Base-by-base conservation (phyloP, 108 stramenopile genomes). In the Phaeodactylum tricornutum region DNA sequence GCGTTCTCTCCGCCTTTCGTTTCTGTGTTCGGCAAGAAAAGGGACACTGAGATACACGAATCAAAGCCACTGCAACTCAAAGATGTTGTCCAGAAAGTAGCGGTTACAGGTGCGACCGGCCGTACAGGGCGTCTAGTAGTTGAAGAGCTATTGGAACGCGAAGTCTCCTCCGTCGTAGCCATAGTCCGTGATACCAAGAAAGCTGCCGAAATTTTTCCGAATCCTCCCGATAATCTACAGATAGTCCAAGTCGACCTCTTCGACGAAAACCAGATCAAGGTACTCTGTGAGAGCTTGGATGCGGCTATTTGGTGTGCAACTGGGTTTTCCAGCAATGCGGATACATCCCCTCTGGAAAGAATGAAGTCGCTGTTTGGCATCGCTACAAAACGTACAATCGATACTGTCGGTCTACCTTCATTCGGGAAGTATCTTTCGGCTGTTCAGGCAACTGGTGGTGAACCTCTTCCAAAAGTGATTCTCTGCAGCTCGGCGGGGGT, bases 231-330 rank as follows among this genome's bases (percentile, higher is more conserved):
- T 33, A 43, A 61, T 8, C 46, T 83, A 0, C 52, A 62, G n/a
- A 72, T 85, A 31, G 47, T 64, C 28, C 36, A 63, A 48, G 69
- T 67, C 36, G 73, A 81, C 36, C 52, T 85, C 43, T 56, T 64
- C 21, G 50, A 45, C 29, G 47, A 53, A 36, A 23, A 59, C 1
- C 57, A 69, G 29, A 62, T 84, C 9, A 27, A 62, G 6, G 19
- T 35, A 3, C 74, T 65, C 23, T 8, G 81, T 22, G 36, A 50
- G 3, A 64, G 53, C 22, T 67, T 74, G 17, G 83, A 90, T 58
- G 81, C 79, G 5, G 74, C 68, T 20, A 75, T 90, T 55, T 90
- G 88, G 88, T 80, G 79, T 42, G 83, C 88, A 14, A 85, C 88
- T 0, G 88, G 88, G 29, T 84, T 90, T 56, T 51, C 62, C 33